These are phyloP conservation scores for Yarrowia bubula DNA, from an alignment of 805 yeast species.

Conservation along the genomic window DNA sequence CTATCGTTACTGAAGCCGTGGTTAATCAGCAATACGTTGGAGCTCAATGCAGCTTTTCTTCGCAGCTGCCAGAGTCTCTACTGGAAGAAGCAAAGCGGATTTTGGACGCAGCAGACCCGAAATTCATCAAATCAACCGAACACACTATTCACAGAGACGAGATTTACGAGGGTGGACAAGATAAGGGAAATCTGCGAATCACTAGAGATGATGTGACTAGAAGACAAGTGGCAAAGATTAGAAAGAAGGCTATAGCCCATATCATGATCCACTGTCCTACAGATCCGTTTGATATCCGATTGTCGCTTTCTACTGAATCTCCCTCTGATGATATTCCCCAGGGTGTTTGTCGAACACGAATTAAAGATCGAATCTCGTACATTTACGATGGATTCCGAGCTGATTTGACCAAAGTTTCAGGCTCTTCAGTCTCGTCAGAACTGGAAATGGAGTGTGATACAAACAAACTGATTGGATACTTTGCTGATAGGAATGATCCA, in stretches of 20 bases:
- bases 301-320: conserved; percentile 4
- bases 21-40: conserved; percentile 35
- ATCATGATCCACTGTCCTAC: conserved; percentile 23
- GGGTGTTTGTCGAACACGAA: conserved; percentile 8
- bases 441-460: conserved; percentile 15
- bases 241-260: conserved; percentile 14
- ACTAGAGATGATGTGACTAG: conserved; percentile 32
- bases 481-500: background rate
- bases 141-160: conserved; percentile 22
- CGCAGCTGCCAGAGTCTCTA: conserved; percentile 33
- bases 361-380: conserved; percentile 13
- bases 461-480: conserved; percentile 12
- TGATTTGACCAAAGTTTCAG: conserved; percentile 17
- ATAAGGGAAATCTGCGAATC: conserved; percentile 32
- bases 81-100: conserved; percentile 22
- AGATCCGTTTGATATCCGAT: conserved; percentile 2
- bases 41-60: conserved; percentile 35
- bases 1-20: conserved; percentile 39
- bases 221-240: conserved; percentile 30
- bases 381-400: conserved; percentile 16
- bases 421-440: conserved; percentile 34
- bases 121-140: conserved; percentile 9
- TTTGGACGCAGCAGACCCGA: conserved; percentile 17
- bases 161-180: conserved; percentile 13
- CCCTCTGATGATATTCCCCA: background rate